phyloP scores from a whole-genome alignment of 306 rosid genomes.

The Casuarina cunninghamiana region DNA sequence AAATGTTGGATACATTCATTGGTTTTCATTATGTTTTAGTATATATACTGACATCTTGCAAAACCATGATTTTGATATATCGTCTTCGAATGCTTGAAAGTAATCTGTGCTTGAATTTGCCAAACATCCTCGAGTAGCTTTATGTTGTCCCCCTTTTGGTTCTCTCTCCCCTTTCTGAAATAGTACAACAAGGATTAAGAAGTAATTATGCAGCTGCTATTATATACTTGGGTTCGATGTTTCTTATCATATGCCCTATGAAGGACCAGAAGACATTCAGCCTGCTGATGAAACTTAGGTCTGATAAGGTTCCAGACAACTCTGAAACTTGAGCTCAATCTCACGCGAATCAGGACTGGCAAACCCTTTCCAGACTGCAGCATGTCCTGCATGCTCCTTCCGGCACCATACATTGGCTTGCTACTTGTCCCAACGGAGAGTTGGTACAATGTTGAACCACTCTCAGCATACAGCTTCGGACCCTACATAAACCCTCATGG shows the following conservation, averaged over 20 bases:
- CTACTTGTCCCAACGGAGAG: constrained; percentile 51
- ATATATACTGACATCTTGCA: too few relatives aligned
- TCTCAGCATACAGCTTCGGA: constrained; percentile 57
- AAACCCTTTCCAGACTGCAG: constrained; percentile 67
- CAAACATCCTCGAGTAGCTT: neutral
- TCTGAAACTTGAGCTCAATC: constrained; percentile 41
- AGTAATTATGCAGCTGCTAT: constrained; percentile 50
- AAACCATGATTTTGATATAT: neutral
- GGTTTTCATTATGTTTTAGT: too few relatives aligned
- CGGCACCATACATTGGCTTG: constrained; percentile 87
- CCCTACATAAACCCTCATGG: constrained; percentile 41
- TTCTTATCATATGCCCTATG: constrained; percentile 43
- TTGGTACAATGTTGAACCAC: constrained; percentile 49
- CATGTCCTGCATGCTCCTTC: constrained; percentile 81
- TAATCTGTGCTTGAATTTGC: neutral
- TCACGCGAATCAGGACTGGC: constrained; percentile 42
- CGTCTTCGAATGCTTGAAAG: neutral
- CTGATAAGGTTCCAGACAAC: constrained; percentile 56
- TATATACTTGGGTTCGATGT: constrained; percentile 55
- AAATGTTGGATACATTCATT: too few relatives aligned
- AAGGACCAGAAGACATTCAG: constrained; percentile 57
- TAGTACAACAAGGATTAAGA: constrained; percentile 18
- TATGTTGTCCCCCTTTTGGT: too few relatives aligned
- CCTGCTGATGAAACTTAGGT: constrained; percentile 56
- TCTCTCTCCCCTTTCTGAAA: neutral